Evolutionary conservation across 495 filamentous ascomycete genomes (phyloP).

Genomic region (Penicillium bialowiezense): DNA sequence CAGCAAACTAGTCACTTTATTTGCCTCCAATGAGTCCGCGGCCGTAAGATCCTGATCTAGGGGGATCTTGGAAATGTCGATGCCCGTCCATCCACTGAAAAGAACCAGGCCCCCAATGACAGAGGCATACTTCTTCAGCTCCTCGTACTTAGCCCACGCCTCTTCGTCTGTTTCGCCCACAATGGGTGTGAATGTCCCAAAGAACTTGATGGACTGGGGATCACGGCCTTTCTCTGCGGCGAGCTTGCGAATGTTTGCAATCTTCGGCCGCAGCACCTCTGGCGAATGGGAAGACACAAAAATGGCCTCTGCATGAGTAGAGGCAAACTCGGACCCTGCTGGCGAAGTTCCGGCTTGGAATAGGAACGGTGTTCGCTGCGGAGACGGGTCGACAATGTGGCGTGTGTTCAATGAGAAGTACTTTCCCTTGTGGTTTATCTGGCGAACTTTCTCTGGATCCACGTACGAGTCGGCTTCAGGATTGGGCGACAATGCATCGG

Average conservation of each 20-base stretch:
- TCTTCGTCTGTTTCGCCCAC: slow-evolving; percentile 56
- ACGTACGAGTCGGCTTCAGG: slow-evolving; percentile 49
- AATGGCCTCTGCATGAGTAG: slow-evolving; percentile 61
- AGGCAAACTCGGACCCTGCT: slow-evolving; percentile 56
- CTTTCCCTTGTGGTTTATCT: slow-evolving; percentile 58
- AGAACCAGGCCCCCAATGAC: slow-evolving; percentile 56
- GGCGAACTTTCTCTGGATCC: slow-evolving; percentile 53
- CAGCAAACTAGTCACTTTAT: slow-evolving; percentile 51
- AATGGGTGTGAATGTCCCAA: slow-evolving; percentile 57
- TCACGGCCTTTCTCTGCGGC: slow-evolving; percentile 52
- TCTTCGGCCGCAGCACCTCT: slow-evolving; percentile 46
- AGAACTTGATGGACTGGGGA: slow-evolving; percentile 57
- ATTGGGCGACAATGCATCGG: slow-evolving; percentile 50
- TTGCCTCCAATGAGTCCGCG: slow-evolving; percentile 49
- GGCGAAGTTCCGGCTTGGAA: slow-evolving; percentile 63
- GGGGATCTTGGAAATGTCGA: slow-evolving; percentile 56
- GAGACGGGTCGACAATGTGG: slow-evolving; percentile 59
- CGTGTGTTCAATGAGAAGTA: slow-evolving; percentile 51
- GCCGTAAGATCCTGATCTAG: slow-evolving; percentile 55
- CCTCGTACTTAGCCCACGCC: slow-evolving; percentile 50
- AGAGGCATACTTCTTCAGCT: slow-evolving; percentile 49
- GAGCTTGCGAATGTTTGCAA: slow-evolving; percentile 52
- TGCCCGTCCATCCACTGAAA: slow-evolving; percentile 61
- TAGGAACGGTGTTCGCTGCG: slow-evolving; percentile 61
- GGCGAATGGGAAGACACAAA: slow-evolving; percentile 59